Evolutionary conservation across 495 filamentous ascomycete genomes (phyloP), one percentile per base, ranked within the genome.

Genomic region (Penicillium manginii): DNA sequence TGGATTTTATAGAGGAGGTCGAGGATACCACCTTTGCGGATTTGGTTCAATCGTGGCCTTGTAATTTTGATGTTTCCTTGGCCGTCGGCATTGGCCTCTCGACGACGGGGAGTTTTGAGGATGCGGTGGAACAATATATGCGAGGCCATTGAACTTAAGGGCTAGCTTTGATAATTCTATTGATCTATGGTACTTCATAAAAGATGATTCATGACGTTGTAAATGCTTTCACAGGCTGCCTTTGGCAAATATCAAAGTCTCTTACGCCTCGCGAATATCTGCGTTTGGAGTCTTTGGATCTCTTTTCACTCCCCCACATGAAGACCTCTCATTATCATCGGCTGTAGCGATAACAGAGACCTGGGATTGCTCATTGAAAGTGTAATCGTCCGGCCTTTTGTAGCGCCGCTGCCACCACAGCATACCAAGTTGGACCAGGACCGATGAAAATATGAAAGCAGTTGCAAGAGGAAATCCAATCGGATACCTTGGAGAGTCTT

Each of bases 381-480:
- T 18, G 17, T 19, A 6, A 18, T 18, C 15, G 6, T 10, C 15
- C 40, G 17, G 19, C 17, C n/a, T 43, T 9, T 17, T 3, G 17
- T 47, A 47, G 11, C 29, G 53, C 22, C 53, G 53, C 22, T 46
- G 40, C 53, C 53, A 55, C 53, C 53, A 55, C 26, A 55, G 29
- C 53, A 55, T 33, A 8, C 53, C 53, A 32, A 55, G 10, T 17
- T 55, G 53, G 31, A 55, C 42, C 15, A 23, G 6, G 4, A 55
- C 45, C n/a, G 53, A 55, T 1, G 26, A 47, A 31, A 55, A 55
- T n/a, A 32, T 55, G 22, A 61, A 65, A 14, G 52, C 62, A 15
- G 62, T 61, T n/a, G 62, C 54, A 4, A 65, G 54, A 9, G 62
- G 62, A 15, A 65, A 58, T 11, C 62, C 62, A 42, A 65, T 52